Evolutionary conservation across 2,329 filamentous ascomycete species (phyloP).

Genomic region (Claviceps sp.): DNA sequence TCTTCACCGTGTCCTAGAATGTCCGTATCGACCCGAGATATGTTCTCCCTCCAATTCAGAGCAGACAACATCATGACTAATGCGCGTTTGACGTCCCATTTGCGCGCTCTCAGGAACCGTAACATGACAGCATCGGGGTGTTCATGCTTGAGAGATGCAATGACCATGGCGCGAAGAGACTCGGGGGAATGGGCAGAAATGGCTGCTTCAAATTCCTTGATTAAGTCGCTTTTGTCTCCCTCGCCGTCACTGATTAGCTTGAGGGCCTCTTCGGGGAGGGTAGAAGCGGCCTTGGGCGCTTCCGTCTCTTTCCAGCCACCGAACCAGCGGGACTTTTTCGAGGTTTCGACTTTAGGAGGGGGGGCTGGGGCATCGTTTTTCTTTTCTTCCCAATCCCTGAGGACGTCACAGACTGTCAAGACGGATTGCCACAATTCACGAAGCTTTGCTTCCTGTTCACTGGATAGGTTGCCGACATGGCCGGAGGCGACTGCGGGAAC

Average conservation of each 20-base stretch:
- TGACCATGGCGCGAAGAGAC: constrained; percentile 9
- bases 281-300: background rate
- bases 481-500: constrained; percentile 1
- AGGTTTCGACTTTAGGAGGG: background rate
- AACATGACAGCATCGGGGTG: constrained; percentile 25
- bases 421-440: constrained; percentile 13
- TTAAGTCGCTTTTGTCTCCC: constrained; percentile 3
- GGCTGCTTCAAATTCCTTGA: constrained; percentile 6
- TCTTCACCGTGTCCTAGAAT: constrained; percentile 22
- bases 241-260: constrained; percentile 5
- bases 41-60: constrained; percentile 23
- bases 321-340: constrained; percentile 7
- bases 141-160: constrained; percentile 11
- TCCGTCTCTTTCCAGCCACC: constrained; percentile 2
- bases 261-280: constrained; percentile 4
- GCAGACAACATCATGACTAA: constrained; percentile 25
- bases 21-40: constrained; percentile 17
- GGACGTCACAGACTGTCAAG: constrained; percentile 10
- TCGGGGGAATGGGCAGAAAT: constrained; percentile 2
- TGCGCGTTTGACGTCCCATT: constrained; percentile 26
- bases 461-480: constrained; percentile 13
- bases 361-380: background rate
- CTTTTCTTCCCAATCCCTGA: constrained; percentile 3
- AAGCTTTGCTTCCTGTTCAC: constrained; percentile 12
- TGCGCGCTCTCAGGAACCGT: constrained; percentile 27